Percentiles rank a stretch among this genome's conserved stretches.
Evolutionary conservation across 2,329 filamentous ascomycete species (phyloP).

Genomic region (Didymellaceae sp.): DNA sequence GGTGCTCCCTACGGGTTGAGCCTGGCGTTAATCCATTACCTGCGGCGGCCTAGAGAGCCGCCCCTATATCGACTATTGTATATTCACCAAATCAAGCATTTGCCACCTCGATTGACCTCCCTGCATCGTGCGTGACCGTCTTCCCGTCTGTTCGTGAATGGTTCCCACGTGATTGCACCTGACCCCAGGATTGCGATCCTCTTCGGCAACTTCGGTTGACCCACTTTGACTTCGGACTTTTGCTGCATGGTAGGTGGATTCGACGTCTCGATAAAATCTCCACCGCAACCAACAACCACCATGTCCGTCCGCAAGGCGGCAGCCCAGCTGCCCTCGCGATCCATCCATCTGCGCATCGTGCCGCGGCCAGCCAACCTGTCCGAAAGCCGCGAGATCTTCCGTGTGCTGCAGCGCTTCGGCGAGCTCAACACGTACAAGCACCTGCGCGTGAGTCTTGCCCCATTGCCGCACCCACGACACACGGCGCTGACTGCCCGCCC

Average conservation of each 20-base stretch:
- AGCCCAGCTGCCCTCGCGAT: conserved; percentile 46
- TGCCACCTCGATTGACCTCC: not conserved
- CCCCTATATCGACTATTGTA: conserved; percentile 22
- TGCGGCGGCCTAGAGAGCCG: not conserved
- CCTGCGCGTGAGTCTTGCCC: conserved; percentile 45
- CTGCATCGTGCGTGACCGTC: conserved; percentile 3
- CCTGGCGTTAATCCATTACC: conserved; percentile 32
- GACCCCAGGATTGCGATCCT: conserved; percentile 20
- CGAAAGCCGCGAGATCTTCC: conserved; percentile 58
- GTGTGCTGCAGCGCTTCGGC: conserved; percentile 57
- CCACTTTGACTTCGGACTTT: conserved; percentile 23
- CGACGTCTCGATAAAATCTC: too few relatives aligned
- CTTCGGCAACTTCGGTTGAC: conserved; percentile 27
- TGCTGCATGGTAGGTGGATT: too few relatives aligned
- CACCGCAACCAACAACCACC: conserved; percentile 6
- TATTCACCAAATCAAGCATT: conserved; percentile 14
- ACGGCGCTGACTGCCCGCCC: not conserved
- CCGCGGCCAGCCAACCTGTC: conserved; percentile 56
- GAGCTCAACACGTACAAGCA: conserved; percentile 57
- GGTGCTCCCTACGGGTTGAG: conserved; percentile 46
- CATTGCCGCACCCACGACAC: not conserved
- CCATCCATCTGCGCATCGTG: conserved; percentile 55
- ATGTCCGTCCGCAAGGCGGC: conserved; percentile 41
- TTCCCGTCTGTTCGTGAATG: conserved; percentile 5
- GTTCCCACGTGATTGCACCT: conserved; percentile 24